Base-by-base conservation (phyloP, 169 alveolate species). In the Perkinsus marinus region DNA sequence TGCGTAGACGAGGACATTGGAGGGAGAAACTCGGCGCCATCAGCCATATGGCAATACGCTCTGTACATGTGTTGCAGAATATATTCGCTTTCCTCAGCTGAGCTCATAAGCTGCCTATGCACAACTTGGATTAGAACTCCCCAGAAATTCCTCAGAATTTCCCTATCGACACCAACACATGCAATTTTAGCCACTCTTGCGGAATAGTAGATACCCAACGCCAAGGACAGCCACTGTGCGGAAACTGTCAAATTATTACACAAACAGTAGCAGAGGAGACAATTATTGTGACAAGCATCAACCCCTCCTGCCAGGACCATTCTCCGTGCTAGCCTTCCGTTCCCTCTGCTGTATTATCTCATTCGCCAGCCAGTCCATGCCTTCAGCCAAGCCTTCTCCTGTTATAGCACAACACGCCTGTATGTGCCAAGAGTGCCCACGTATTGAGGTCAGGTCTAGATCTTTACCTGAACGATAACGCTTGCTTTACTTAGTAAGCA, bases 281-380 rank as follows among this genome's bases (percentile, higher is more conserved):
- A 41, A 41, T 41, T 41, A 10, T 41, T 3, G 46, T 6, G 46
- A 10, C 46, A 41, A 10, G 3, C 46, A 41, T 41, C 46, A 41
- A 3, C 46, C 10, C 3, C 10, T 41, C 10, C 46, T 10, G 3
- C 79, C 5, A 7, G 22, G 9, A 13, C 36, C 34, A 57, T 7
- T 30, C 79, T 57, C 26, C 0, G 37, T 6, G 79, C 79, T 26
- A 7, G 79, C 79, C 22, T 16, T 57, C 34, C 79, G 26, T 57
- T 57, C 79, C 34, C 79, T 13, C 79, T 57, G 79, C 34, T 57
- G 37, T 57, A 57, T 57, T 19, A 97, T 96, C 94, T 96, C 98
- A 43, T 94, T 95, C 34, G 96, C 97, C 47, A 96, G 94, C 99
- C 99, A 97, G 89, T 97, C 97, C 37, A 97, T 94, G 79, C 98